Conservation (phyloP, 2,329 filamentous ascomycete species). For the Pseudophaeomoniella oleicola region DNA sequence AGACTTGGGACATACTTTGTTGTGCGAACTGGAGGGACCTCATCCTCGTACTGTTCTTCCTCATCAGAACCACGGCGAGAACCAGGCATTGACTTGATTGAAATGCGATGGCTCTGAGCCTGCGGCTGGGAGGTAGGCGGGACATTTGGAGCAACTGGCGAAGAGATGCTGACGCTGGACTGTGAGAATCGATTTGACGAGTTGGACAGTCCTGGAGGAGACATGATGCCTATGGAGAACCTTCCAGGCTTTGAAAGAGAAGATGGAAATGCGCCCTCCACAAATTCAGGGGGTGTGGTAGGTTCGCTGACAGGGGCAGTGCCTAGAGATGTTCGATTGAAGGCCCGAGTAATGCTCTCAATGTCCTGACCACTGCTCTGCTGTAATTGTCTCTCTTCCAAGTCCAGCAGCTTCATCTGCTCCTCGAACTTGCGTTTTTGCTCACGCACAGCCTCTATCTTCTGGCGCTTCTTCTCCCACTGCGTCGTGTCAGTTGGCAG, state of each 20-base stretch:
- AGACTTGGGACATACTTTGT: constrained; percentile 1
- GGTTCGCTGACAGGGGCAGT: constrained; percentile 81
- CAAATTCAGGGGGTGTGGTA: constrained; percentile 88
- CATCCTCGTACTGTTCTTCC: constrained; percentile 55
- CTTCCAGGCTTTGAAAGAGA: constrained; percentile 73
- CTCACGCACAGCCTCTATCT: constrained; percentile 82
- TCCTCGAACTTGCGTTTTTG: constrained; percentile 81
- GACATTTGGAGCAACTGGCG: constrained; percentile 40
- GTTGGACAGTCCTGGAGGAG: constrained; percentile 53
- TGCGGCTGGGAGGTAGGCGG: constrained; percentile 50
- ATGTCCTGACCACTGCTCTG: constrained; percentile 62
- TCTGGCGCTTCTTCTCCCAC: constrained; percentile 87
- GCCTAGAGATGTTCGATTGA: constrained; percentile 29
- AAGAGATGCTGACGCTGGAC: constrained; percentile 66
- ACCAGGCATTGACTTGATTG: constrained; percentile 70
- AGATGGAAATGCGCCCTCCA: constrained; percentile 64
- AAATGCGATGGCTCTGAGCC: constrained; percentile 25
- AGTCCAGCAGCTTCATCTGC: constrained; percentile 77
- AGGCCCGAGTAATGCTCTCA: constrained; percentile 59
- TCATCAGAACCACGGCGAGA: constrained; percentile 84
- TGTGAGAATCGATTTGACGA: constrained; percentile 58
- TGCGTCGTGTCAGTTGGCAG: constrained; percentile 22
- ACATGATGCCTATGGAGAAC: constrained; percentile 77
- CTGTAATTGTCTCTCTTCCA: constrained; percentile 37
- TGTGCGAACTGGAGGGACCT: constrained; percentile 3